Percentiles rank a stretch among this genome's conserved stretches.
phyloP scores from a whole-genome alignment of 139 green algal species.

The Yamagishiella unicocca region DNA sequence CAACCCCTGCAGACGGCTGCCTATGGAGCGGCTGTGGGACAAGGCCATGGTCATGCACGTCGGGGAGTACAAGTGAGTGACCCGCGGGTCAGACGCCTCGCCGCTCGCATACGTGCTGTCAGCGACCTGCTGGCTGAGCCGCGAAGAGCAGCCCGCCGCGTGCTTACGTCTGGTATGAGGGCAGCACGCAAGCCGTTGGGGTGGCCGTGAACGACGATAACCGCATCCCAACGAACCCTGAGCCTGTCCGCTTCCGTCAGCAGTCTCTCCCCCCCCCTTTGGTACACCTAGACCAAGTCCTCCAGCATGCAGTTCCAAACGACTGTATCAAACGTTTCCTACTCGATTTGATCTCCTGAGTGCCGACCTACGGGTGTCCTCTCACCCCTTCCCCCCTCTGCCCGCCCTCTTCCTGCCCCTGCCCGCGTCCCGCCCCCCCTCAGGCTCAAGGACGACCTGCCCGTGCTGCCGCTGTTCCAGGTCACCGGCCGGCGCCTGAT shows the following conservation, averaged over 20 bases:
- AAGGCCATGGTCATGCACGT: constrained; percentile 60
- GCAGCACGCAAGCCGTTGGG: no score
- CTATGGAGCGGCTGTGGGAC: constrained; percentile 60
- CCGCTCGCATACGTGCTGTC: no score
- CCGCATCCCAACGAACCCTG: background rate
- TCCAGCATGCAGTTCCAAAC: no score
- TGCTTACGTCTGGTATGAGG: no score
- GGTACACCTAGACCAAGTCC: no score
- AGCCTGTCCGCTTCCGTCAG: background rate
- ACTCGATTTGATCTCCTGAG: no score
- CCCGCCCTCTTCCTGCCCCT: background rate
- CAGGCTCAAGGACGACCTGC: constrained; percentile 50
- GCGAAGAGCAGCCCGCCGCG: no score
- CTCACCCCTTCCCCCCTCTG: background rate
- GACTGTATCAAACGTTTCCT: no score
- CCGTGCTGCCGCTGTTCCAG: constrained; percentile 48
- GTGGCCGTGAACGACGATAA: no score
- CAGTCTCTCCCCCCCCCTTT: background rate
- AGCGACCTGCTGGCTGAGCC: no score
- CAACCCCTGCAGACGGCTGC: constrained; percentile 19
- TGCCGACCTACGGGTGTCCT: background rate
- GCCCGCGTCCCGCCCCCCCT: background rate
- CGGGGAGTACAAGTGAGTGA: constrained; percentile 52
- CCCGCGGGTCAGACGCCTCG: no score
- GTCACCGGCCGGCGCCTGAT: constrained; percentile 51